These are phyloP conservation scores for Fistulinella staudtii DNA, from an alignment of 1,284 basidiomycete genomes.

Conservation along the genomic window DNA sequence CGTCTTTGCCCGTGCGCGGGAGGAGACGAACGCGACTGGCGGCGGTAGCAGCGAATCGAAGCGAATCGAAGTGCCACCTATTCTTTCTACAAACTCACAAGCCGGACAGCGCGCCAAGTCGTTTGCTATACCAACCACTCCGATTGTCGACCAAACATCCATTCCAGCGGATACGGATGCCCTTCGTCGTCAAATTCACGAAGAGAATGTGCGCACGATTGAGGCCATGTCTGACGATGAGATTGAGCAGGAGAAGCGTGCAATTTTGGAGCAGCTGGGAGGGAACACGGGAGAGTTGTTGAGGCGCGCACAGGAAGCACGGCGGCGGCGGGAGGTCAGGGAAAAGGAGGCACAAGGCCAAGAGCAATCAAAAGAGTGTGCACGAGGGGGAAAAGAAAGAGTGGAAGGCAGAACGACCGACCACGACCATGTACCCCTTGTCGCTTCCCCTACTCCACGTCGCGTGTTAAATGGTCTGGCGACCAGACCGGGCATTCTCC, in stretches of 20 bases:
- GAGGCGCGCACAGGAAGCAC: constrained; percentile 39
- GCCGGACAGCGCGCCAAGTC: not conserved
- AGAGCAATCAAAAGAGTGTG: constrained; percentile 1
- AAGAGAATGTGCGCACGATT: constrained; percentile 42
- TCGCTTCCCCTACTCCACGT: constrained; percentile 17
- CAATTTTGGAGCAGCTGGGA: constrained; percentile 55
- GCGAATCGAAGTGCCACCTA: constrained; percentile 26
- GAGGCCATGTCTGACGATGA: constrained; percentile 44
- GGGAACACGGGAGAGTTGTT: constrained; percentile 45
- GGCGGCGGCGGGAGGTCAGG: constrained; percentile 25
- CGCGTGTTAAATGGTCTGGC: constrained; percentile 13
- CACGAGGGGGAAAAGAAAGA: not conserved
- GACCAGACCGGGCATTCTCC: constrained; percentile 25
- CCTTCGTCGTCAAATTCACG: constrained; percentile 31
- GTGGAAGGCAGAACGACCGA: not conserved
- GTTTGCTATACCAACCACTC: not conserved
- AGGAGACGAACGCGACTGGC: constrained; percentile 30
- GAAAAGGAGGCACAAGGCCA: not conserved
- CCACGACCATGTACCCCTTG: not conserved
- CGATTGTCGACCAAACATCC: constrained; percentile 7
- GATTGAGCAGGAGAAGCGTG: constrained; percentile 41
- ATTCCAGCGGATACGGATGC: constrained; percentile 19
- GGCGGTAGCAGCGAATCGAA: constrained; percentile 8
- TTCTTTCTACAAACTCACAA: constrained; percentile 12
- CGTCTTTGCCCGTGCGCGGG: constrained; percentile 51